Evolutionary conservation across 192 early-diverging fungal genomes (phyloP), one percentile per base, ranked within the genome.

Genomic region (Bifiguratus adelaidae): DNA sequence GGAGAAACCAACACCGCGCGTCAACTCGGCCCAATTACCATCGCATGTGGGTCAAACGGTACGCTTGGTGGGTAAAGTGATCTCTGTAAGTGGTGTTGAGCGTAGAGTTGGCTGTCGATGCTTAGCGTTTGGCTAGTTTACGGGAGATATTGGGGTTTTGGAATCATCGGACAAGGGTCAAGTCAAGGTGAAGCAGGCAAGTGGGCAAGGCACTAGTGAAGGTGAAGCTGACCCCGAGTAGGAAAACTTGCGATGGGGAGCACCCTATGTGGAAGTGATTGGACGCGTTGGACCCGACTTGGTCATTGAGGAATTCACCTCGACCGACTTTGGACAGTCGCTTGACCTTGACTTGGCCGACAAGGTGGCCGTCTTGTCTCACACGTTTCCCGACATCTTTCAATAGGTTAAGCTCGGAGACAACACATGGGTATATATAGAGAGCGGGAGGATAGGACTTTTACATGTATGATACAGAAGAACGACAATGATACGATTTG

Each of bases 221-320:
- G 9, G 15, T 32, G 4, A 7, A 32, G 8, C 12, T 37, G 29
- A 29, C 7, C n/a, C n/a, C 20, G 0, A 44, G 20, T 19, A 8
- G 16, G 23, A 12, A 19, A 16, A 22, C 15, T 30, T 19, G 11
- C 36, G 44, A 41, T 53, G 48, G 51, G 50, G 29, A 19, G 41
- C 49, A n/a, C 8, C 37, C 2, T 58, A 35, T 43, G 53, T 68
- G 8, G 65, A 68, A 30, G 30, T 68, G 6, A 55, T 63, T 55
- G 65, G 65, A 4, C 60, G 58, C 33, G 49, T 68, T 15, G 36
- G 34, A 20, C 15, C 38, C 15, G 60, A 68, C 35, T 51, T 59
- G 20, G 41, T 44, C 18, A 32, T 68, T 13, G 42, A 44, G 34
- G 65, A 63, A 47, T 59, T 49, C 26, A 47, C 38, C 13, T 58